Evolutionary conservation across 148 eudicot genomes (phyloP).

Genomic region (Oxyria digyna): DNA sequence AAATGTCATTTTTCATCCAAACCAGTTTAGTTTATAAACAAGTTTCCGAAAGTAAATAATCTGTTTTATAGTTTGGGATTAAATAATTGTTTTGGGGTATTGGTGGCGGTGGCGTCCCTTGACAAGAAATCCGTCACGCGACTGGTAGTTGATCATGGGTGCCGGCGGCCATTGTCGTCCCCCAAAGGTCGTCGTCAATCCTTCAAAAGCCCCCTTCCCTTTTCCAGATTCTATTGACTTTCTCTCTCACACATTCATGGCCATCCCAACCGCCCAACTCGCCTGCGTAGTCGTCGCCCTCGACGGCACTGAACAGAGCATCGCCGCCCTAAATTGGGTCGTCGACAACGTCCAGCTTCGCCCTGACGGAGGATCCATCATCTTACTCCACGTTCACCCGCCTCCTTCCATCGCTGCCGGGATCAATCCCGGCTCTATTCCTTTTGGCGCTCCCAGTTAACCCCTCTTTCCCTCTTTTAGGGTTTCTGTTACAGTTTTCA

Average conservation of each 20-base stretch:
- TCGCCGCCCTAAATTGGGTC: constrained; percentile 66
- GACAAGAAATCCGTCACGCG: too few relatives aligned
- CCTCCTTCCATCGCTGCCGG: constrained; percentile 62
- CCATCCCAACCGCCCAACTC: neutral
- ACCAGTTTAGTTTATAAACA: too few relatives aligned
- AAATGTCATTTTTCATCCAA: too few relatives aligned
- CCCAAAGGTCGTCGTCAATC: too few relatives aligned
- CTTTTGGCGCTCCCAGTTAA: constrained; percentile 85
- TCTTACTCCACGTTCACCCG: constrained; percentile 62
- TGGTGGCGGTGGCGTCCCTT: too few relatives aligned
- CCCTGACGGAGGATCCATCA: constrained; percentile 31
- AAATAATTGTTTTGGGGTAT: too few relatives aligned
- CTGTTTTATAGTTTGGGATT: too few relatives aligned
- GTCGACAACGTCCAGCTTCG: constrained; percentile 44
- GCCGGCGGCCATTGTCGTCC: too few relatives aligned
- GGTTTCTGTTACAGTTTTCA: neutral
- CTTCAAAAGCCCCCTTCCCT: too few relatives aligned
- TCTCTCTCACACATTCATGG: neutral
- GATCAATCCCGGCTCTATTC: constrained; percentile 61
- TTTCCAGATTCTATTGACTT: too few relatives aligned
- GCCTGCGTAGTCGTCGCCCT: constrained; percentile 58
- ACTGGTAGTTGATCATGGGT: too few relatives aligned
- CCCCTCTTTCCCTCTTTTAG: neutral
- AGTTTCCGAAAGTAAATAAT: too few relatives aligned
- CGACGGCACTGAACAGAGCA: constrained; percentile 80